phyloP scores from a whole-genome alignment of 768 basidiomycete genomes.

The Auriscalpium microsporum region DNA sequence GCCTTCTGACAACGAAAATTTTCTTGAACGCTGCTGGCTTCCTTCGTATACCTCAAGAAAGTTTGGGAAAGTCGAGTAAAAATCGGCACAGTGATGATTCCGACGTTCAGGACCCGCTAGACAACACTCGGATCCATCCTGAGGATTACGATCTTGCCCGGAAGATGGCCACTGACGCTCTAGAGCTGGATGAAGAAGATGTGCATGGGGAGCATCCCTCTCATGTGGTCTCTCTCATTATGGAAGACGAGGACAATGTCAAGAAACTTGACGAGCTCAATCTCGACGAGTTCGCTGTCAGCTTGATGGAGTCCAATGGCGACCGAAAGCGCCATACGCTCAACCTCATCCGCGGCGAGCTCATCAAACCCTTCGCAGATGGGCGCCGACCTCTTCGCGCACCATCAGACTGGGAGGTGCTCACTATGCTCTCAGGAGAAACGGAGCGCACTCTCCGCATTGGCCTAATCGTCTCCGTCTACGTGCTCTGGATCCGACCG shows the following conservation, averaged over 20 bases:
- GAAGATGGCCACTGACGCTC: conserved; percentile 96
- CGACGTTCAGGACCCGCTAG: conserved; percentile 80
- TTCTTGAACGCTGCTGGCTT: conserved; percentile 93
- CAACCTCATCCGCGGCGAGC: conserved; percentile 80
- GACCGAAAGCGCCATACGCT: conserved; percentile 86
- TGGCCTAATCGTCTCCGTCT: conserved; percentile 76
- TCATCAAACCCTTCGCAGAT: conserved; percentile 76
- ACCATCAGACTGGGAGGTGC: conserved; percentile 68
- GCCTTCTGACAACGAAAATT: conserved; percentile 75
- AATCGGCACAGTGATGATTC: conserved; percentile 51
- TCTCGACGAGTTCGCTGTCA: conserved; percentile 92
- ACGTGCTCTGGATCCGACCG: conserved; percentile 48
- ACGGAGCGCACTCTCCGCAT: conserved; percentile 65
- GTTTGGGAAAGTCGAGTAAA: conserved; percentile 49
- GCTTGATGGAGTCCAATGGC: conserved; percentile 74
- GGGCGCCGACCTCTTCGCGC: conserved; percentile 52
- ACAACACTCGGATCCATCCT: conserved; percentile 92
- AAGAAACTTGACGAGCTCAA: conserved; percentile 85
- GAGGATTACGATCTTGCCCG: conserved; percentile 97
- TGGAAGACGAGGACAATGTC: conserved; percentile 72
- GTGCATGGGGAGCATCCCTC: conserved; percentile 89
- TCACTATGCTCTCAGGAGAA: conserved; percentile 96
- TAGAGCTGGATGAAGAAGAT: conserved; percentile 97
- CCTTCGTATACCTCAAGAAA: conserved; percentile 76
- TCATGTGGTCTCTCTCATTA: conserved; percentile 76